Evolutionary conservation across 495 filamentous ascomycete species (phyloP).

Genomic region (Sordaria brevicollis): DNA sequence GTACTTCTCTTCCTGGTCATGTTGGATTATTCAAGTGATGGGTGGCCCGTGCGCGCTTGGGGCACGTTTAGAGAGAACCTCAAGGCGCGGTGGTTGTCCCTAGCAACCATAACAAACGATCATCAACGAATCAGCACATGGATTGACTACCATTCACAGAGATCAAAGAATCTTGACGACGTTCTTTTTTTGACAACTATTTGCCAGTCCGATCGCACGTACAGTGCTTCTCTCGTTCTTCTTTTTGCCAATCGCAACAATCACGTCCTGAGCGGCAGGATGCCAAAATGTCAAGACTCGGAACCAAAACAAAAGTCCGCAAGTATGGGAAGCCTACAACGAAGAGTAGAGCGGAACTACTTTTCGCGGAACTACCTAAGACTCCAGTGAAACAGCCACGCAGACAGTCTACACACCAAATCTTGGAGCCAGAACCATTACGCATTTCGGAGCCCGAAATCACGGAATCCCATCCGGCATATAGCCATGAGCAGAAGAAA

Average conservation of each 20-base stretch:
- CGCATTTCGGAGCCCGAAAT: neutral
- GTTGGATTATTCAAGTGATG: neutral
- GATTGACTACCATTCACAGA: neutral
- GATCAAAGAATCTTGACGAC: neutral
- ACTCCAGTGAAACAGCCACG: conserved; percentile 19
- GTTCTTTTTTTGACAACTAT: neutral
- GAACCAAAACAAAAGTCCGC: conserved; percentile 22
- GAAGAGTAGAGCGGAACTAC: conserved; percentile 24
- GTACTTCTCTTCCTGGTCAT: neutral
- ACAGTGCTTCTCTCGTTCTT: neutral
- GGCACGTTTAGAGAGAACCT: neutral
- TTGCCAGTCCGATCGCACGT: neutral
- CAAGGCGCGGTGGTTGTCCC: conserved; percentile 6
- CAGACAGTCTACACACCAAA: neutral
- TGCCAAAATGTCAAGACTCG: conserved; percentile 12
- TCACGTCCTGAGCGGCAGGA: neutral
- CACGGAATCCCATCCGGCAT: neutral
- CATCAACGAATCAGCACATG: conserved; percentile 1
- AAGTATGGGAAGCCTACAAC: conserved; percentile 34
- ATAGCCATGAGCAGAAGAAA: neutral
- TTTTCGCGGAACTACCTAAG: conserved; percentile 34
- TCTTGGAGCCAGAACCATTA: neutral
- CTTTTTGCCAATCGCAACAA: neutral
- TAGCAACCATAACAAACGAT: conserved; percentile 3
- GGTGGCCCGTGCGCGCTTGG: neutral